phyloP scores from a whole-genome alignment of 1,284 basidiomycete species.

The Hymenochaete sp. region DNA sequence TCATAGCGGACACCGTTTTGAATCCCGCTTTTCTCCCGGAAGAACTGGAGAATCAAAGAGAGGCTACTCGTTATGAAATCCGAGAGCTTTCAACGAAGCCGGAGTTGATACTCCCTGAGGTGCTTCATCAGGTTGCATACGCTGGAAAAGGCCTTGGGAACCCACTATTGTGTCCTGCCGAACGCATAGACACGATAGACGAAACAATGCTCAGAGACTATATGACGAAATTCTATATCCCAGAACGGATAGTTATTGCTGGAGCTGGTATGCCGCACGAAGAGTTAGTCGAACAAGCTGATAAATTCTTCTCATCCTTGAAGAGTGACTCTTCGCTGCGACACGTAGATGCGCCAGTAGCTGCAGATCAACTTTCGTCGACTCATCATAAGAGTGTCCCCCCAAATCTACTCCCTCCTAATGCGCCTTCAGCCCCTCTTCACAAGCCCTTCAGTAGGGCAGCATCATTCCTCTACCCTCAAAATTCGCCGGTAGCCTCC shows the following conservation, averaged over 20 bases:
- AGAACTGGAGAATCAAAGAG: constrained; percentile 79
- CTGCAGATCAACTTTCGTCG: constrained; percentile 27
- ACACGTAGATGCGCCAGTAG: constrained; percentile 24
- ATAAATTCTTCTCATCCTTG: constrained; percentile 78
- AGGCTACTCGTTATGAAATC: constrained; percentile 89
- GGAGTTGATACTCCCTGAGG: constrained; percentile 92
- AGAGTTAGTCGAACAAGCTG: constrained; percentile 75
- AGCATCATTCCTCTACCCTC: constrained; percentile 61
- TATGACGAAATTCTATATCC: constrained; percentile 81
- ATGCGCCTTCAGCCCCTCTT: constrained; percentile 38
- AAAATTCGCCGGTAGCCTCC: constrained; percentile 23
- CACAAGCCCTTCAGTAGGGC: constrained; percentile 63
- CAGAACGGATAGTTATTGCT: constrained; percentile 91
- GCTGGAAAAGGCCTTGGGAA: constrained; percentile 77
- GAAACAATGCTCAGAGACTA: constrained; percentile 56
- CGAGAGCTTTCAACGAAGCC: constrained; percentile 85
- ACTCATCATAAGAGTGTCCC: constrained; percentile 29
- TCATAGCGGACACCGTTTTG: constrained; percentile 88
- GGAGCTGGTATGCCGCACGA: constrained; percentile 90
- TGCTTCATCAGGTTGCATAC: constrained; percentile 85
- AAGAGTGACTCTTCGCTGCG: constrained; percentile 30
- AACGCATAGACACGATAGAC: constrained; percentile 69
- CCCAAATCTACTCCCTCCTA: constrained; percentile 44
- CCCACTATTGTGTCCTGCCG: constrained; percentile 81
- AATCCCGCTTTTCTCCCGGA: constrained; percentile 71